These are phyloP conservation scores for Linnemannia hyalina DNA, from an alignment of 192 early-diverging fungal species.

Conservation along the genomic window DNA sequence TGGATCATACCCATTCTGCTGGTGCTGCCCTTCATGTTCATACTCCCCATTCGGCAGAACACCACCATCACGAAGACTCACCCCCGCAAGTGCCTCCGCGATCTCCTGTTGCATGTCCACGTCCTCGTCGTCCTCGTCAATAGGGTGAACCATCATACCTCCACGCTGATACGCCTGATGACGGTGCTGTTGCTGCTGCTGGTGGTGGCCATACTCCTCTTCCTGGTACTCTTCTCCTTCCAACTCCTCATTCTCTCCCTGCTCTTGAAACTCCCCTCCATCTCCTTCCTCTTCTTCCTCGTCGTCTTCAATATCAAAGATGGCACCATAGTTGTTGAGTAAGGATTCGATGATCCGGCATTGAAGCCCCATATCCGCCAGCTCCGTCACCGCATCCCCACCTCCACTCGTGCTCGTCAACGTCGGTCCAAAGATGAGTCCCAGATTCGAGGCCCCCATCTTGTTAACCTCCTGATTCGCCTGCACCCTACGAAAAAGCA, in stretches of 20 bases:
- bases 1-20: not conserved
- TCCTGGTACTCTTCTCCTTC: not conserved
- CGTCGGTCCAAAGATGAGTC: slow-evolving; percentile 95
- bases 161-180: not conserved
- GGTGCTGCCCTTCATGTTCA: not conserved
- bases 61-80: not conserved
- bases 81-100: not conserved
- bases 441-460: slow-evolving; percentile 90
- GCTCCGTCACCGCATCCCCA: slow-evolving; percentile 57
- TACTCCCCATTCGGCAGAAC: not conserved
- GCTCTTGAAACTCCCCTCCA: not conserved
- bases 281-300: slow-evolving; percentile 39
- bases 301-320: slow-evolving; percentile 75
- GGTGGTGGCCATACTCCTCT: not conserved
- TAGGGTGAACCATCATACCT: not conserved
- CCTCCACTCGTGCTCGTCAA: slow-evolving; percentile 65
- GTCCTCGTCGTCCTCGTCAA: slow-evolving; percentile 1
- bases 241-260: not conserved
- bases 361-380: slow-evolving; percentile 73
- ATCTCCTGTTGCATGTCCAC: not conserved
- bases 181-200: not conserved
- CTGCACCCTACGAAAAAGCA: slow-evolving; percentile 69
- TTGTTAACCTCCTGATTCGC: slow-evolving; percentile 83
- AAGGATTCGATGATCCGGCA: slow-evolving; percentile 75
- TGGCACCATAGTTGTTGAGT: slow-evolving; percentile 71